Evolutionary conservation across 345 rosid genomes (phyloP), one percentile per base, ranked within the genome.

Genomic region (Melastoma malabathricum): DNA sequence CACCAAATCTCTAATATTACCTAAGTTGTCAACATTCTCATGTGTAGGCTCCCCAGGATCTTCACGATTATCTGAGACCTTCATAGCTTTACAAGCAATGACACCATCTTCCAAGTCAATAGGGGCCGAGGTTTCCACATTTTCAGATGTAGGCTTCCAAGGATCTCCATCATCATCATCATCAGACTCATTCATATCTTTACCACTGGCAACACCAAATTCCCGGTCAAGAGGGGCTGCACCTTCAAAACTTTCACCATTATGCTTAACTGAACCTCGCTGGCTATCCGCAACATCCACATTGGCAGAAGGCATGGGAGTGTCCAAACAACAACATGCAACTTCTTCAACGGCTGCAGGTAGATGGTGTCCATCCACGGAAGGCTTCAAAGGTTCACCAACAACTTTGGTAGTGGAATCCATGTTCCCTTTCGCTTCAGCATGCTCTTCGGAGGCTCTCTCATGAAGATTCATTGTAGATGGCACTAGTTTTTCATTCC

Each of bases 201-300:
- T 29, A 29, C 38, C 1, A 29, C 9, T 2, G 13, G 20, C 27
- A 6, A 29, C 46, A 39, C 13, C 63, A 59, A 56, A 45, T 51
- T 59, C 38, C 9, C 8, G 9, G 38, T 29, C 38, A 29, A 29
- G 38, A 29, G 38, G 3, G 6, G 38, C 38, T 29, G 38, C 6
- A 27, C 4, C 31, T 3, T 27, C 44, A 34, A 45, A 49, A 50
- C 41, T 46, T 50, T 31, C 38, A 51, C 45, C n/a, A 56, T 61
- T 67, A 63, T 64, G 54, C 52, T 55, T 44, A 20, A 45, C 69
- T 15, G 55, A 43, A 55, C 25, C 23, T 51, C 59, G 65, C 4
- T 52, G 45, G n/a, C 43, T 53, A 14, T 68, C 65, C 15, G 46
- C 47, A 43, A 73, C 52, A 63, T 49, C 52, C 31, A 52, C 49